phyloP scores from a whole-genome alignment of 305 asterid species.

The Vinca major region DNA sequence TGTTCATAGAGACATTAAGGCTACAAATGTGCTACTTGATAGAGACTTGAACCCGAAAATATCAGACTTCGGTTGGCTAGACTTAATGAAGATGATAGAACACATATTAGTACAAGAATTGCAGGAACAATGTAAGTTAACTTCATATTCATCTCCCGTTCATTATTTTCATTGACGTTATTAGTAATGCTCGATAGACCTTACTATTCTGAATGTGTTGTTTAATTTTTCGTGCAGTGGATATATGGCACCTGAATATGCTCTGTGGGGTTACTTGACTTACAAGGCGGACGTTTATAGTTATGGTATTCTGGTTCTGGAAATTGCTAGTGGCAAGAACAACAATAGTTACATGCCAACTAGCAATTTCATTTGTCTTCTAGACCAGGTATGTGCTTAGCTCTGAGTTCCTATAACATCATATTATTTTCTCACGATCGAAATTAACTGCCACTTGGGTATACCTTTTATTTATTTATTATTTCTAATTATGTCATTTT shows the following conservation, averaged over 20 bases:
- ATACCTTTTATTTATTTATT: too few species aligned
- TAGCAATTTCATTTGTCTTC: constrained; percentile 53
- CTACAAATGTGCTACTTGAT: constrained; percentile 83
- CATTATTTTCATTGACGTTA: neutral
- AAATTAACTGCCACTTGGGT: too few species aligned
- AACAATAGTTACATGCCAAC: constrained; percentile 67
- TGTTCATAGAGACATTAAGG: constrained; percentile 94
- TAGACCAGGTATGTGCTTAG: constrained; percentile 57
- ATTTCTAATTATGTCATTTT: too few species aligned
- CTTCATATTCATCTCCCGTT: neutral
- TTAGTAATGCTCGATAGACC: neutral
- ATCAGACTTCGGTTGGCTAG: constrained; percentile 88
- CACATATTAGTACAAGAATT: constrained; percentile 81
- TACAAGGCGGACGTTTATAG: constrained; percentile 93
- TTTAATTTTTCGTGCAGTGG: constrained; percentile 49
- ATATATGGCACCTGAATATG: constrained; percentile 98
- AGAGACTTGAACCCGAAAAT: constrained; percentile 66
- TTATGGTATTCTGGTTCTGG: constrained; percentile 78
- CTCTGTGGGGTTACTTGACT: constrained; percentile 84
- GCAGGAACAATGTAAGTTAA: constrained; percentile 88
- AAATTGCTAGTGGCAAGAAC: constrained; percentile 78
- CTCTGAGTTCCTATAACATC: neutral
- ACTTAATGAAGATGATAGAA: constrained; percentile 74
- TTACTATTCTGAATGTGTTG: neutral
- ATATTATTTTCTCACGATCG: neutral